phyloP scores from a whole-genome alignment of 2,329 filamentous ascomycete genomes.

The Uncinocarpus reesii region DNA sequence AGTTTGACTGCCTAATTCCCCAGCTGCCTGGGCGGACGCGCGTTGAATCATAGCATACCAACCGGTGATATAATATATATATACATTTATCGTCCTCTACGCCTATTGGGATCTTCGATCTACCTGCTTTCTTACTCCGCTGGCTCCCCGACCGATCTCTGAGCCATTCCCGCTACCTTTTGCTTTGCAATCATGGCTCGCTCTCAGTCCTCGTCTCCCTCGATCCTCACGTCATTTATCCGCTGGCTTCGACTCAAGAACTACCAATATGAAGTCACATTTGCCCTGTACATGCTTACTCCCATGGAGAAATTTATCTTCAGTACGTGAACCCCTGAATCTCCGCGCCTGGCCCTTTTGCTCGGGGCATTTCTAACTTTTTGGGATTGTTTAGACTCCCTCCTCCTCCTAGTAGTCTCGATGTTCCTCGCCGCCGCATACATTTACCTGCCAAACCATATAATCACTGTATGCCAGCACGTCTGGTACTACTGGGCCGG shows the following conservation, averaged over 20 bases:
- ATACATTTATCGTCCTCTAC: too few species aligned
- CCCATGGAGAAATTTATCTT: conserved; percentile 94
- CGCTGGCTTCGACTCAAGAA: conserved; percentile 89
- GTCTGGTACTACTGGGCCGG: conserved; percentile 93
- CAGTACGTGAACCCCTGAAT: conserved; percentile 51
- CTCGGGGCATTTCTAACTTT: not conserved
- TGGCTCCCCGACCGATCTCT: not conserved
- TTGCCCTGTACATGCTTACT: conserved; percentile 93
- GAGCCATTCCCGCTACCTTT: not conserved
- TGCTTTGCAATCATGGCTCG: not conserved
- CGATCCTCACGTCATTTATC: conserved; percentile 46
- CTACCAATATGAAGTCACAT: conserved; percentile 97
- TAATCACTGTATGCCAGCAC: conserved; percentile 69
- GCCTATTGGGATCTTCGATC: too few species aligned
- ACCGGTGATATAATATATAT: too few species aligned
- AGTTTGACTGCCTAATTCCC: too few species aligned
- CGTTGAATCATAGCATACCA: too few species aligned
- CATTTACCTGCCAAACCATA: conserved; percentile 87
- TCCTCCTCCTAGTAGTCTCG: conserved; percentile 80
- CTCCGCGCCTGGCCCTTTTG: not conserved
- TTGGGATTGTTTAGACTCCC: conserved; percentile 53
- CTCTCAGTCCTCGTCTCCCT: conserved; percentile 23
- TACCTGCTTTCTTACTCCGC: not conserved
- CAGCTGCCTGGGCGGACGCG: too few species aligned
- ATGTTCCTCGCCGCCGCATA: conserved; percentile 77